Conservation (phyloP, 1,284 basidiomycete genomes). For the Trametes hirsuta region DNA sequence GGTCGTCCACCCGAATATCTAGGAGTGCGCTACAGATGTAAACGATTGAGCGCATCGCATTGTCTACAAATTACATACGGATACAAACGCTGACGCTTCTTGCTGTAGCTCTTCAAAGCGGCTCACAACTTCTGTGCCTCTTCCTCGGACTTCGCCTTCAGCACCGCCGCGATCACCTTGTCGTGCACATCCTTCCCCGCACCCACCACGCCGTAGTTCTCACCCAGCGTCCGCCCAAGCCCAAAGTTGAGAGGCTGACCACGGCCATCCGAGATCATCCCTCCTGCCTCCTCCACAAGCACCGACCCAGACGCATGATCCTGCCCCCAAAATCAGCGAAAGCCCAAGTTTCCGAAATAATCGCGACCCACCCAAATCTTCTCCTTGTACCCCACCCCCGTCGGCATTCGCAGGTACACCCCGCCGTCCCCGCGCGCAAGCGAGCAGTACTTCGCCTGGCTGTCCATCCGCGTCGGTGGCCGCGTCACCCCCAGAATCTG, state of each 20-base stretch:
- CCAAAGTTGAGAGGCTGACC: constrained; percentile 87
- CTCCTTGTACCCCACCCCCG: constrained; percentile 46
- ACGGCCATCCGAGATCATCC: constrained; percentile 82
- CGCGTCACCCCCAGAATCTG: constrained; percentile 69
- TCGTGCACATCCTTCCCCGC: constrained; percentile 69
- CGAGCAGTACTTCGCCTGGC: constrained; percentile 94
- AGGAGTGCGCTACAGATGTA: too few species aligned
- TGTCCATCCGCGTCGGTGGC: constrained; percentile 89
- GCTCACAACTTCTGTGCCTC: not conserved
- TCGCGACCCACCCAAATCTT: constrained; percentile 53
- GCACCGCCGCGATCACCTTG: constrained; percentile 76
- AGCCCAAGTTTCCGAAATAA: not conserved
- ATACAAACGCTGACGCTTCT: not conserved
- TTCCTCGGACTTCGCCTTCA: constrained; percentile 60
- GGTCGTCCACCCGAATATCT: not conserved
- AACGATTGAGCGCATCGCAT: too few species aligned
- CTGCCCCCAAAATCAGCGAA: constrained; percentile 37
- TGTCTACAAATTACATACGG: not conserved
- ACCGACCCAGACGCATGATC: constrained; percentile 92
- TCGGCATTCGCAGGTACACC: constrained; percentile 91
- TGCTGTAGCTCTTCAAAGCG: too few species aligned
- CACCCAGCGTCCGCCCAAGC: constrained; percentile 82
- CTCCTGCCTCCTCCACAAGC: constrained; percentile 90
- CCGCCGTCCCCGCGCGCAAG: constrained; percentile 89
- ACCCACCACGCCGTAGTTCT: constrained; percentile 90